Evolutionary conservation across 306 rosid species (phyloP), one percentile per base, ranked within the genome.

Genomic region (Benincasa hispida): DNA sequence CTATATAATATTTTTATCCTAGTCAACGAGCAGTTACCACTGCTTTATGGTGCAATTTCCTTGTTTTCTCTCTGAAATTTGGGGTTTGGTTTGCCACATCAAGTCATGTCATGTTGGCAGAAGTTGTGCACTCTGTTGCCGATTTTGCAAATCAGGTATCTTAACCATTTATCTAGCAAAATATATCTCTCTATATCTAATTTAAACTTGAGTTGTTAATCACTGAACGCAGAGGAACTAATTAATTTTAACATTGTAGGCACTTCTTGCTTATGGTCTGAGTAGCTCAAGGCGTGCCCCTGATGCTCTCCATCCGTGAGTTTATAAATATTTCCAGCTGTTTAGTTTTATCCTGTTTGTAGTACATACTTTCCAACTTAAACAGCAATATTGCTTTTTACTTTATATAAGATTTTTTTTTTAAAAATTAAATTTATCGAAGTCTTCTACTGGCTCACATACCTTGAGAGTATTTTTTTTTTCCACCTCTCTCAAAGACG

Each of bases 231-330:
- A 18, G 72, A 78, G 81, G 76, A 83, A 83, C 88, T 87, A 81
- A 82, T 80, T 19, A 8, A 2, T 82, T 55, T 76, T 81, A 72
- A 30, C 78, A 37, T 89, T 90, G 85, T 86, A 95, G 99, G 98
- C 89, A 0, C 93, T 95, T 58, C 98, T 95, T 84, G 98, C 99
- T 72, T 95, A 95, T 70, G 99, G 99, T 78, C 87, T 95, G 80
- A 82, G 83, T 84, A 95, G 99, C 89, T 95, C 99, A 72, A 90
- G 98, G 80, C 98, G 99, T 59, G 99, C 99, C 62, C 99, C 99
- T 12, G 99, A 95, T 85, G 98, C 98, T 76, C 72, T 92, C 50
- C 99, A 95, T 81, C 98, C 98, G 99, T 95, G 81, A 92, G 99
- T 88, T n/a, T 45, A 76, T 77, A 61, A 15, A 67, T 76, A 35